phyloP scores from a whole-genome alignment of 148 eudicot species.

The Dysphania ambrosioides region DNA sequence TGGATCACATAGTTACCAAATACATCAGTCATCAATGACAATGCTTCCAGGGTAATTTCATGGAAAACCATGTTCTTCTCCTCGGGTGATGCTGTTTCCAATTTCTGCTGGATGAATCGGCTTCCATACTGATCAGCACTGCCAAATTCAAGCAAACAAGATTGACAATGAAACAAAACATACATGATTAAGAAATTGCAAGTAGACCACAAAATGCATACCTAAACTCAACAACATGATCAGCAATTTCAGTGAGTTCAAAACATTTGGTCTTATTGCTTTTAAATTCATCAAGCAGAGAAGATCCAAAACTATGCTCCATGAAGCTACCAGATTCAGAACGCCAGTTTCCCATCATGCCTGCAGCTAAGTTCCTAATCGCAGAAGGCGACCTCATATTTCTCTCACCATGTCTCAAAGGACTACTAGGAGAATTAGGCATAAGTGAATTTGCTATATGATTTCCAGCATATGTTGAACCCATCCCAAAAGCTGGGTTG shows the following conservation, averaged over 20 bases:
- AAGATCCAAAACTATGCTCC: conserved; percentile 60
- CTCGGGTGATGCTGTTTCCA: conserved; percentile 64
- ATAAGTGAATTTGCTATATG: conserved; percentile 56
- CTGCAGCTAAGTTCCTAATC: conserved; percentile 61
- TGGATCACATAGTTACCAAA: conserved; percentile 91
- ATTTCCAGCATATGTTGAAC: conserved; percentile 73
- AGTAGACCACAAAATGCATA: conserved; percentile 1
- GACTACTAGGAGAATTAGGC: conserved; percentile 74
- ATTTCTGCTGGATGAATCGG: conserved; percentile 84
- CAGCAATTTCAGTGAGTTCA: conserved; percentile 75
- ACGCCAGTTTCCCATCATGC: conserved; percentile 64
- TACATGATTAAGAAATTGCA: not conserved
- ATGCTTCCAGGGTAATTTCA: conserved; percentile 70
- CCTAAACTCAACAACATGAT: conserved; percentile 87
- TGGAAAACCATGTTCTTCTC: conserved; percentile 74
- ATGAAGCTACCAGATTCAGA: conserved; percentile 47
- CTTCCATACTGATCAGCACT: conserved; percentile 93
- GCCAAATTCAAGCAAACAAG: conserved; percentile 19
- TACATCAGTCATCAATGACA: conserved; percentile 78
- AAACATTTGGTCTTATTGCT: conserved; percentile 68
- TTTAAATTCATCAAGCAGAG: conserved; percentile 77
- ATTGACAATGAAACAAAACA: not conserved
- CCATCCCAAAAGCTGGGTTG: conserved; percentile 52
- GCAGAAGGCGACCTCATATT: conserved; percentile 60
- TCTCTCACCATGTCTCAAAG: conserved; percentile 59